Evolutionary conservation across 2,329 filamentous ascomycete species (phyloP), one percentile per base, ranked within the genome.

Genomic region (Neonectria coccinea): DNA sequence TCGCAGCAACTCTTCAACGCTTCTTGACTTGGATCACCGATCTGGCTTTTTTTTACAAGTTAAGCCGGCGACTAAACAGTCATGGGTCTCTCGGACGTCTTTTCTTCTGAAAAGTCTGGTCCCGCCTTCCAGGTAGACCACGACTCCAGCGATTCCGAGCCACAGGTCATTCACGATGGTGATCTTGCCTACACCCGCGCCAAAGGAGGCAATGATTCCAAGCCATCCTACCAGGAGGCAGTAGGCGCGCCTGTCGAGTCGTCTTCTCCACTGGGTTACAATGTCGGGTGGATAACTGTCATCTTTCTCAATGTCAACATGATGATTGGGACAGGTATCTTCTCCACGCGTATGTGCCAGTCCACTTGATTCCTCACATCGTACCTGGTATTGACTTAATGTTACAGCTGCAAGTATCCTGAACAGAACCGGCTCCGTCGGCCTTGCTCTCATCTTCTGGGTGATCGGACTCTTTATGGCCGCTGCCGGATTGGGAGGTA

Each of bases 281-380:
- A 84, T 11, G 87, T 90, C 16, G 83, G 83, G 9, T 83, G 81
- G 60, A 66, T 85, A 5, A 87, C 87, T 0, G 84, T 88, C 25
- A 78, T 89, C 33, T 88, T 88, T 42, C 73, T 90, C 57, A 90
- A 90, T 64, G 74, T 90, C 44, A 86, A 85, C 62, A 84, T 85
- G 75, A 90, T 90, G 87, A 80, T 90, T 50, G 88, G 88, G 1
- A 89, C 86, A 0, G 87, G 87, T 51, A 84, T 89, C n/a, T 89
- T 87, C 62, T 90, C 88, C 0, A 90, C 88, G 0, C 88, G 87
- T 89, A 71, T 70, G 86, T 80, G 5, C 7, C 20, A 1, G 2
- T 31, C 29, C 22, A 4, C 27, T 5, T 12, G 11, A 9, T 11
- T 14, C 22, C 7, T 14, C 14, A 11, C 33, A 2, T 9, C 9